Base-by-base conservation (phyloP, 768 basidiomycete genomes). In the Podaxis sp. region DNA sequence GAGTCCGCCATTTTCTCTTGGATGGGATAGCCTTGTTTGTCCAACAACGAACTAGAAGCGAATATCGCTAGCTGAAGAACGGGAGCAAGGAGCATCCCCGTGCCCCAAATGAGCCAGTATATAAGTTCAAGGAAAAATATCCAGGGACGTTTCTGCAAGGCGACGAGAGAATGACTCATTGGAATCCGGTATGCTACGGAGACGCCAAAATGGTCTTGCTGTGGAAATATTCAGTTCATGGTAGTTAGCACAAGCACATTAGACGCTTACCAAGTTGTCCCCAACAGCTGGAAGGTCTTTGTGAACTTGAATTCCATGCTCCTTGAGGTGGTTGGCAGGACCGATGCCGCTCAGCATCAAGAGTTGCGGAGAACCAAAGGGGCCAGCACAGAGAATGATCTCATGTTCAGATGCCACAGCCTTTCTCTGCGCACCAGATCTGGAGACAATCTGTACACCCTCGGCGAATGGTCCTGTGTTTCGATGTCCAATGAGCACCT, bases 301-400 rank as follows among this genome's bases (percentile, higher is more conserved):
- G 24, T 87, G 72, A 29, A 88, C 75, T 0, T 82, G 79, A 43
- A 95, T 87, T 13, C 74, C 73, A 65, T 84, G 75, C 12, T 75
- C 70, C n/a, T 77, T 67, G 47, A 94, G 80, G 40, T 90, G 79
- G 3, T 76, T 72, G 0, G 80, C 79, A 29, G 90, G 87, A 15
- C 94, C 94, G 49, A 95, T 77, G 19, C 94, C 94, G 9, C 90
- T 91, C 41, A 92, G 77, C 81, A 89, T 82, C 25, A 91, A 79
- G 41, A 91, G 80, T 17, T 85, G 84, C 1, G 88, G 89, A 3
- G 86, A 81, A 65, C 90, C 85, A 9, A 90, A 65, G 13, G 69
- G 68, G 5, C 71, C 71, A 37, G 65, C 74, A 6, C 72, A 81
- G 9, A 90, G 58, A 3, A 90, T 76, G 59, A 90, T 79, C 65